These are phyloP conservation scores for Aureobasidium sp. DNA, from an alignment of 2,329 filamentous ascomycete species.

Conservation along the genomic window DNA sequence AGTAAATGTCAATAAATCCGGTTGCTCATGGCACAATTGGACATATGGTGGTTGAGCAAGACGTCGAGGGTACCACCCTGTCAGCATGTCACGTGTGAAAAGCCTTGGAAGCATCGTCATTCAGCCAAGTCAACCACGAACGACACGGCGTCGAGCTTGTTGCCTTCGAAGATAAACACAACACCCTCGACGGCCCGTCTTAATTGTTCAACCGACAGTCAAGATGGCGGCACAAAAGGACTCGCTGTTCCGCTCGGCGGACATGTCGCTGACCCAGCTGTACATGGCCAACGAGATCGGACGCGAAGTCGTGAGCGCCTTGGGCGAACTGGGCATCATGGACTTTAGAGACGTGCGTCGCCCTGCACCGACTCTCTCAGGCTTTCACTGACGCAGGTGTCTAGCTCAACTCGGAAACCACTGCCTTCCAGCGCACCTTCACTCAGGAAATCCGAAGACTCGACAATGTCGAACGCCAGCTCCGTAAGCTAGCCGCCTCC, in stretches of 20 bases:
- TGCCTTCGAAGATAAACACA: neutral
- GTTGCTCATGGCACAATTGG: neutral
- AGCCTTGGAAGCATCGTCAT: neutral
- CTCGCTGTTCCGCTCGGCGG: slow-evolving; percentile 98
- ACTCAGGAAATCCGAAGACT: slow-evolving; percentile 95
- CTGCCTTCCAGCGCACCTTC: slow-evolving; percentile 92
- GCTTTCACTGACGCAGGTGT: neutral
- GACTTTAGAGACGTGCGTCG: slow-evolving; percentile 88
- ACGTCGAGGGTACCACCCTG: neutral
- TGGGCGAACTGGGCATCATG: slow-evolving; percentile 92
- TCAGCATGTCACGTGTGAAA: neutral
- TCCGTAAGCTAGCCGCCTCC: slow-evolving; percentile 53
- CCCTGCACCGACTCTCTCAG: neutral
- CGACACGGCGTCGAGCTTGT: slow-evolving; percentile 4
- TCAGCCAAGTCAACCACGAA: slow-evolving; percentile 5
- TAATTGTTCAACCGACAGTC: slow-evolving; percentile 12
- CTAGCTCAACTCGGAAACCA: slow-evolving; percentile 85
- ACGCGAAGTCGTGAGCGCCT: slow-evolving; percentile 89
- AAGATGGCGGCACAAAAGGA: slow-evolving; percentile 60
- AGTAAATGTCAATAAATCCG: neutral
- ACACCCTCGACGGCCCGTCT: neutral
- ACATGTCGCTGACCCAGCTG: slow-evolving; percentile 99
- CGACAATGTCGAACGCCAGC: slow-evolving; percentile 95
- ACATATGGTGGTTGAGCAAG: neutral
- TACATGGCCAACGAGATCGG: slow-evolving; percentile 99